phyloP scores from a whole-genome alignment of 2,329 filamentous ascomycete genomes.

The Trichoderma hamatum region DNA sequence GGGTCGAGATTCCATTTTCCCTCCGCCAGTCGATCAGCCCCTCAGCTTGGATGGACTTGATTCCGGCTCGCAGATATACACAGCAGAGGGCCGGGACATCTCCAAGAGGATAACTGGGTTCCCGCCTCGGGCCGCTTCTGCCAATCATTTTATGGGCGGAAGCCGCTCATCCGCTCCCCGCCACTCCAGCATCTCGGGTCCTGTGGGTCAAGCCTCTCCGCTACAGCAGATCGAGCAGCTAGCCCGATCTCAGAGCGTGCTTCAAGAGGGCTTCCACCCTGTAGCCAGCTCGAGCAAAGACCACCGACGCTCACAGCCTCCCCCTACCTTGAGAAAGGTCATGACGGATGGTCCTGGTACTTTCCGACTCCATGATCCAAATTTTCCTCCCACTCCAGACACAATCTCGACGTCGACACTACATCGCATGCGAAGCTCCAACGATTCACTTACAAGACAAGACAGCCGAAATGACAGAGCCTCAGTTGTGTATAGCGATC shows the following conservation, averaged over 20 bases:
- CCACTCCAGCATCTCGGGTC: conserved; percentile 48
- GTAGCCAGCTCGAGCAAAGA: conserved; percentile 36
- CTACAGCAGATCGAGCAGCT: conserved; percentile 55
- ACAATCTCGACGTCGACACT: conserved; percentile 62
- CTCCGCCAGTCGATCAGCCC: conserved; percentile 38
- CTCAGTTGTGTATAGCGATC: conserved; percentile 29
- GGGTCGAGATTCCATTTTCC: conserved; percentile 33
- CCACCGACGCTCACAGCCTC: conserved; percentile 27
- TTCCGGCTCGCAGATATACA: conserved; percentile 22
- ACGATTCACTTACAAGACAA: conserved; percentile 49
- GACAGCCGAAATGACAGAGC: conserved; percentile 40
- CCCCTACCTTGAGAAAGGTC: conserved; percentile 49
- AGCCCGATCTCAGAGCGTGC: conserved; percentile 37
- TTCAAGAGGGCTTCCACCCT: conserved; percentile 38
- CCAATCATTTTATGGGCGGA: conserved; percentile 16
- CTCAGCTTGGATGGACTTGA: conserved; percentile 37
- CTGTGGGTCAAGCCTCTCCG: conserved; percentile 39
- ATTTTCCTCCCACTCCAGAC: conserved; percentile 61
- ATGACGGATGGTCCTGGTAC: conserved; percentile 50
- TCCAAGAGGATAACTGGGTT: conserved; percentile 29
- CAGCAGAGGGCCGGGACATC: neutral
- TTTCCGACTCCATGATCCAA: conserved; percentile 47
- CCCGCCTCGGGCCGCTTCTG: conserved; percentile 37
- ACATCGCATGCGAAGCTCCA: conserved; percentile 53
- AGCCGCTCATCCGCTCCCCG: conserved; percentile 38